Evolutionary conservation across 805 yeast species (phyloP), one percentile per base, ranked within the genome.

Genomic region (Wickerhamomyces tratensis): DNA sequence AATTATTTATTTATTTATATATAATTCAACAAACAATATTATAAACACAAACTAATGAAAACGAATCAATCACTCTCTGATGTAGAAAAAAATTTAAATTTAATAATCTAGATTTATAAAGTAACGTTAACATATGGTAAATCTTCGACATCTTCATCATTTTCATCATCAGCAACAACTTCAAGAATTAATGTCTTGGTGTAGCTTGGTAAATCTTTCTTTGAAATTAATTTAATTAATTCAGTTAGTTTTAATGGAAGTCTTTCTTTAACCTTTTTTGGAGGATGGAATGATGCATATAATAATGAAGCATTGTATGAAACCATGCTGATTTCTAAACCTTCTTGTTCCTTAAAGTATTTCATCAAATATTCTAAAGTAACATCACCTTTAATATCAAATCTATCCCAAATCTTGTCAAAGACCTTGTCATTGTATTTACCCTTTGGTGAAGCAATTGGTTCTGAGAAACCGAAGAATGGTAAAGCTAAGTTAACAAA

Each of bases 391-490:
- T 76, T 58, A 41, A 91, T 65, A 54, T 83, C 91, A 62, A 91
- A 91, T 61, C 98, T 76, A 57, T 87, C 96, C 98, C 98, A 93
- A 54, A 91, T 87, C 63, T 74, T 78, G 64, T 93, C 98, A 56
- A 86, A 82, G 49, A 71, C 72, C 59, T 82, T 85, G 46, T 64
- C 74, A 54, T 88, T 88, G 64, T 88, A 89, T 59, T 82, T 77
- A 44, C 85, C 83, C 64, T 85, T 80, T 39, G 84, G 76, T 35
- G 96, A 86, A 39, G 81, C 82, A 55, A 93, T 79, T 41, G 98
- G 98, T 67, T 93, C 98, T 10, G 96, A 86, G 61, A 93, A 93
- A 7, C 96, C 98, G 59, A 93, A 79, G 70, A 93, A 93, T 47
- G 98, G 98, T 48, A 93, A 74, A 2, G 96, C 96, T 64, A 93